Evolutionary conservation across 192 early-diverging fungal species (phyloP), one percentile per base, ranked within the genome.

Genomic region (Entomortierella beljakovae): DNA sequence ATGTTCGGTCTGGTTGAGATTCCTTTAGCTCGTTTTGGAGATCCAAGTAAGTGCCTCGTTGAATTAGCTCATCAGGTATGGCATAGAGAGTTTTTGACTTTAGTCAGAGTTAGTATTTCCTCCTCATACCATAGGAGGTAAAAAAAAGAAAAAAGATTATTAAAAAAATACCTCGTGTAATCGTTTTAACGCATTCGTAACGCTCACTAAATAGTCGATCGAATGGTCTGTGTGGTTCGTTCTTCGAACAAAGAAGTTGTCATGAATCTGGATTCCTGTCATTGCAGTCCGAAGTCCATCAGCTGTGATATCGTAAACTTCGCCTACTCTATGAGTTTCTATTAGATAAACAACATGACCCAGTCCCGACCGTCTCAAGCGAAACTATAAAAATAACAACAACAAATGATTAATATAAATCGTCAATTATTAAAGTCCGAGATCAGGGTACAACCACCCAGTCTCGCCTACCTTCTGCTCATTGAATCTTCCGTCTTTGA

Each of bases 401-500:
- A 63, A n/a, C 29, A 28, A 48, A 40, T 40, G 37, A 40, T 40
- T 40, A 40, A 40, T 40, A 9, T 40, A 9, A 40, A 6, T 6
- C 37, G 37, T 40, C 13, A 40, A 6, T 40, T n/a, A n/a, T n/a
- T n/a, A n/a, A n/a, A n/a, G n/a, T n/a, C n/a, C n/a, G n/a, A n/a
- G n/a, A n/a, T n/a, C n/a, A n/a, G n/a, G n/a, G n/a, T n/a, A n/a
- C n/a, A n/a, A n/a, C n/a, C n/a, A n/a, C n/a, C n/a, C n/a, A n/a
- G n/a, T n/a, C 3, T 35, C 18, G 18, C 33, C 59, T 62, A 92
- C 91, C 83, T 98, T 98, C 81, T 99, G 98, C 66, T 99, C 98
- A 11, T 83, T 88, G 80, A 92, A 98, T 20, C 98, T 85, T 1
- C 95, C 94, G 72, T 99, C 98, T 37, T 94, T 93, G 57, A 99